Evolutionary conservation across 2,329 filamentous ascomycete species (phyloP).

Genomic region (Zarea fungicola): DNA sequence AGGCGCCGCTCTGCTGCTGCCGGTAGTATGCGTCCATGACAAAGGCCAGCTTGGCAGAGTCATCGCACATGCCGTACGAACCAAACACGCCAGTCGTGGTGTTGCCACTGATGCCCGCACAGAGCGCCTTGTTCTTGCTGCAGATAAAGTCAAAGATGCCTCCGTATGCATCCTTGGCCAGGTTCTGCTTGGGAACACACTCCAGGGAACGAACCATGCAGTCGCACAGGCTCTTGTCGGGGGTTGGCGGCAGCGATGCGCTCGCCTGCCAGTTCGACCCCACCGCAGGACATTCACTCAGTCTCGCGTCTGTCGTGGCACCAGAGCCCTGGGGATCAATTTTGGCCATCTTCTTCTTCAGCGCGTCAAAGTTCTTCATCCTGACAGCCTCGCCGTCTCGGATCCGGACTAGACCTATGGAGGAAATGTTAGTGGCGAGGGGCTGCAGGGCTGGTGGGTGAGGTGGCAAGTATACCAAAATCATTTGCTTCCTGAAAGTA

Average conservation of each 20-base stretch:
- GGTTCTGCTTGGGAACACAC: no score
- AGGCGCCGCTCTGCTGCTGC: conserved; percentile 44
- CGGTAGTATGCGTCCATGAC: conserved; percentile 40
- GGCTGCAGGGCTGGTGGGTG: conserved; percentile 73
- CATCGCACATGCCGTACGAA: conserved; percentile 70
- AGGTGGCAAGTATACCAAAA: conserved; percentile 60
- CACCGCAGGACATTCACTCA: conserved; percentile 65
- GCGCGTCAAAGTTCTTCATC: conserved; percentile 67
- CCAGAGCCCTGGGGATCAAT: conserved; percentile 65
- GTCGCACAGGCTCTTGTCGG: no score
- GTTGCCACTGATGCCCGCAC: conserved; percentile 64
- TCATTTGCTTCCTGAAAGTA: conserved; percentile 90
- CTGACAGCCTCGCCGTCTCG: conserved; percentile 59
- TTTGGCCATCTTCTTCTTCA: conserved; percentile 64
- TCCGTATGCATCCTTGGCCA: no score
- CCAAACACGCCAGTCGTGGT: conserved; percentile 65
- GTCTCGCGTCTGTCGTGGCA: conserved; percentile 69
- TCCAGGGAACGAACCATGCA: no score
- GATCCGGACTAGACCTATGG: no score
- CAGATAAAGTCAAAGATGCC: no score
- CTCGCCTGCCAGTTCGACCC: conserved; percentile 58
- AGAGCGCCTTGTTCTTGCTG: conserved; percentile 63
- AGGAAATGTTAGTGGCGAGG: no score
- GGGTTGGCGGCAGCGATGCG: no score
- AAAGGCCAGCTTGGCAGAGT: conserved; percentile 65